A percentile compares a stretch with the other conserved stretches of the same genome.
Evolutionary conservation across 176 grass and related monocot species (phyloP).

Genomic region (Stipa capillata): DNA sequence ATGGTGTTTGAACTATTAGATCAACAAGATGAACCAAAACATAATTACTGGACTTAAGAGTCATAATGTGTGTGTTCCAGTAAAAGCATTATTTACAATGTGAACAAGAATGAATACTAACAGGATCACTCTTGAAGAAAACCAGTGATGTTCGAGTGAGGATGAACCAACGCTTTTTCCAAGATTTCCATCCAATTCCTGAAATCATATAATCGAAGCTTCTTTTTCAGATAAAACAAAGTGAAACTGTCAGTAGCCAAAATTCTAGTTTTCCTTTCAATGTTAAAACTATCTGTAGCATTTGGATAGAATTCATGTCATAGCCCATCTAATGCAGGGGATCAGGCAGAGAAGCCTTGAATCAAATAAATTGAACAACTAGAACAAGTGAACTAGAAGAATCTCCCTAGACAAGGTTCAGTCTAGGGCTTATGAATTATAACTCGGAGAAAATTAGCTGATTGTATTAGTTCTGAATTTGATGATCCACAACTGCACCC

Average conservation of each 20-base stretch:
- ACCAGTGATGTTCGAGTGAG: constrained; percentile 91
- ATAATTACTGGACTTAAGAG: not conserved
- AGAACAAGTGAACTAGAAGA: not conserved
- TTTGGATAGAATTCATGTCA: not conserved
- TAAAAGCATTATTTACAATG: not conserved
- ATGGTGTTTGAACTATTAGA: not conserved
- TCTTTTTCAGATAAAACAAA: constrained; percentile 1
- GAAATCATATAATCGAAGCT: constrained; percentile 7
- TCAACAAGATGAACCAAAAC: constrained; percentile 2
- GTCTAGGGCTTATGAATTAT: not conserved
- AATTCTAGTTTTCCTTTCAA: not conserved
- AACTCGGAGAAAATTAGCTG: not conserved
- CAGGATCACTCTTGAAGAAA: constrained; percentile 99
- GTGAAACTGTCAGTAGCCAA: not conserved
- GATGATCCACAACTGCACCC: not conserved
- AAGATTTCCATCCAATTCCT: constrained; percentile 99
- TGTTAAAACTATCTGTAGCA: too few species aligned
- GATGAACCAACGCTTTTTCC: constrained; percentile 99
- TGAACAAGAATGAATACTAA: constrained; percentile 40
- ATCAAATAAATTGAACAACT: not conserved
- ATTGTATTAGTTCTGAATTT: not conserved
- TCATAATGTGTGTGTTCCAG: not conserved
- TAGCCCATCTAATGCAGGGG: not conserved
- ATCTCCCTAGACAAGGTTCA: not conserved
- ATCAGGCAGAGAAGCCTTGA: not conserved